Evolutionary conservation across 305 asterid species (phyloP).

Genomic region (Fraxinus velutina): DNA sequence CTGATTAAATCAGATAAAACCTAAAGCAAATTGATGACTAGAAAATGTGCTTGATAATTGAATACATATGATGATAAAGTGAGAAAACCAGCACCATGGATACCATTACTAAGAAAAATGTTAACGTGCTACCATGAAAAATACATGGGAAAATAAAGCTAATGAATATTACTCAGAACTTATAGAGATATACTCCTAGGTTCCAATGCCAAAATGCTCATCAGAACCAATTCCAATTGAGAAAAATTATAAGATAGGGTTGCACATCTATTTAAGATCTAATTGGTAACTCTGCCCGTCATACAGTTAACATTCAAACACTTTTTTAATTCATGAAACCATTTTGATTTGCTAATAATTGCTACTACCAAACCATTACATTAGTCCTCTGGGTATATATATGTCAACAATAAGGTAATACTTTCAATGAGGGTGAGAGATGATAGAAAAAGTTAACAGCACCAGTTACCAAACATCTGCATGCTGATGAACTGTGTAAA

Average conservation of each 20-base stretch:
- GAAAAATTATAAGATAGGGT: conserved; percentile 3
- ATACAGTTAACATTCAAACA: background rate
- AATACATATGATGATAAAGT: background rate
- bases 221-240: background rate
- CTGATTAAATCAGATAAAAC: background rate
- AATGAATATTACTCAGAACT: background rate
- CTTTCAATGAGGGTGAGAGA: conserved; percentile 11
- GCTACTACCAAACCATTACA: conserved; percentile 4
- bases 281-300: conserved; percentile 8
- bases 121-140: background rate
- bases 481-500: conserved; percentile 17
- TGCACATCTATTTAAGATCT: background rate
- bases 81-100: conserved; percentile 10
- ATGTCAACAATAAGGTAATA: background rate
- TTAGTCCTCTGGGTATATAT: background rate
- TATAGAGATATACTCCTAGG: background rate
- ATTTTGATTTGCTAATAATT: conserved; percentile 1
- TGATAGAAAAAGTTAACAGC: conserved; percentile 2
- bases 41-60: background rate
- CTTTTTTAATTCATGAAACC: conserved; percentile 7
- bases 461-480: conserved; percentile 19
- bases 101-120: background rate
- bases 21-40: background rate
- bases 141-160: background rate
- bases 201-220: background rate